Evolutionary conservation across 768 basidiomycete species (phyloP).

Genomic region (Albatrellus ellisii): DNA sequence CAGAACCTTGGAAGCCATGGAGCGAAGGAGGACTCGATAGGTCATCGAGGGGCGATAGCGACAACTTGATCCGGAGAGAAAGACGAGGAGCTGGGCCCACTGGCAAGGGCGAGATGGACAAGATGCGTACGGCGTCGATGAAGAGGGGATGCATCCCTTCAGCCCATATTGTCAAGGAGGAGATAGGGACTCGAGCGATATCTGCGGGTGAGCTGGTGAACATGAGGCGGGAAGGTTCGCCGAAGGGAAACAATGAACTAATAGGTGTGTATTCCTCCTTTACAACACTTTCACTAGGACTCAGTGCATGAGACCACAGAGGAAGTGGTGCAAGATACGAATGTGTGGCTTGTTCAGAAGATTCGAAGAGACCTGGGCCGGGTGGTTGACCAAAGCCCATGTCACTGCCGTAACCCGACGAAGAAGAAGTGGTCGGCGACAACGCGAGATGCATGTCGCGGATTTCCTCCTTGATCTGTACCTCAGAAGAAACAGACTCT

Average conservation of each 20-base stretch:
- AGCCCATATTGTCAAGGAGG: conserved; percentile 40
- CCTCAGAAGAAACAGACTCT: conserved; percentile 6
- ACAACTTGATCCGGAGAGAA: conserved; percentile 41
- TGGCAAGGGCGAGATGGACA: conserved; percentile 23
- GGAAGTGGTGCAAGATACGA: conserved; percentile 5
- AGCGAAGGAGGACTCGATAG: conserved; percentile 38
- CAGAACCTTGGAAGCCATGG: conserved; percentile 48
- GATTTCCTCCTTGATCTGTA: conserved; percentile 27
- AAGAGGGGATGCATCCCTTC: conserved; percentile 56
- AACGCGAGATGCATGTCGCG: conserved; percentile 5
- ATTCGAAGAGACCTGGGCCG: no score
- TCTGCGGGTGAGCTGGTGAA: conserved; percentile 15
- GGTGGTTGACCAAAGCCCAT: not conserved
- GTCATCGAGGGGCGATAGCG: conserved; percentile 42
- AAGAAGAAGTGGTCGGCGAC: conserved; percentile 19
- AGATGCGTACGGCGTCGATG: conserved; percentile 45
- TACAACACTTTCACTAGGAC: not conserved
- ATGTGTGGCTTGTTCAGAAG: not conserved
- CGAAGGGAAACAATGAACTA: conserved; percentile 7
- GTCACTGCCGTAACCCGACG: not conserved
- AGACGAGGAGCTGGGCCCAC: conserved; percentile 26
- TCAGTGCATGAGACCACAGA: conserved; percentile 10
- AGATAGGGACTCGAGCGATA: conserved; percentile 25
- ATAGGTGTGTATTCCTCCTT: conserved; percentile 9
- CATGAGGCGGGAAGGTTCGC: conserved; percentile 7